Percentiles rank a stretch among this genome's conserved stretches.
phyloP scores from a whole-genome alignment of 1,139 yeast genomes.

The Saccharomyces hybrid region DNA sequence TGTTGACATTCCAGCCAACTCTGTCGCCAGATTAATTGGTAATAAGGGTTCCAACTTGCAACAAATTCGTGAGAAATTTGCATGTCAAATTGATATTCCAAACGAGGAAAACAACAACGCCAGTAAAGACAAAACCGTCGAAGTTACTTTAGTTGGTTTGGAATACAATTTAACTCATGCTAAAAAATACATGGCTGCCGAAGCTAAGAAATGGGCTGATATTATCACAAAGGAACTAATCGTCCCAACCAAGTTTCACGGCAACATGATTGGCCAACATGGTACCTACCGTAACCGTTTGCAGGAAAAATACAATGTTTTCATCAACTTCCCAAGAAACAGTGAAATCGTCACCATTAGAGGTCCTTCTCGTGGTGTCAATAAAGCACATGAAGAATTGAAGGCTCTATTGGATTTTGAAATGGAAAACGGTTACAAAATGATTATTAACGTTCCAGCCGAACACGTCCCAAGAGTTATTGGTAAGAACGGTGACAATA shows the following conservation, averaged over 20 bases:
- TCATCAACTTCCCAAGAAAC: slow-evolving; percentile 63
- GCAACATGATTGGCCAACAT: slow-evolving; percentile 75
- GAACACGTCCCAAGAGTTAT: slow-evolving; percentile 75
- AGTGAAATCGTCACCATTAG: slow-evolving; percentile 66
- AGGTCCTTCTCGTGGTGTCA: slow-evolving; percentile 89
- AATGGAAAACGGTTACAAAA: slow-evolving; percentile 72
- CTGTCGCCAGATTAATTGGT: slow-evolving; percentile 79
- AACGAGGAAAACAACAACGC: slow-evolving; percentile 22
- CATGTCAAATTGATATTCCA: slow-evolving; percentile 66
- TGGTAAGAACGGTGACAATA: slow-evolving; percentile 81
- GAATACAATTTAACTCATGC: slow-evolving; percentile 76
- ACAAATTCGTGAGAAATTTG: slow-evolving; percentile 66
- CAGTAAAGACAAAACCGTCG: slow-evolving; percentile 41
- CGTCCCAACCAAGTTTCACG: slow-evolving; percentile 72
- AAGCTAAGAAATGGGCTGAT: slow-evolving; percentile 77
- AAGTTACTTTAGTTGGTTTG: slow-evolving; percentile 63
- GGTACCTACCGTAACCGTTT: slow-evolving; percentile 79
- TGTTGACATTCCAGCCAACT: slow-evolving; percentile 55
- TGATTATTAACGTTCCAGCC: slow-evolving; percentile 56
- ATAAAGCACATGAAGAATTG: slow-evolving; percentile 79
- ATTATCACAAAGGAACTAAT: slow-evolving; percentile 57
- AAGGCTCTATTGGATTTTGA: slow-evolving; percentile 79
- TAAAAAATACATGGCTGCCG: slow-evolving; percentile 46
- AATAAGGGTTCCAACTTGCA: slow-evolving; percentile 73
- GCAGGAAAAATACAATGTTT: slow-evolving; percentile 82